Evolutionary conservation across 73 alveolate genomes (phyloP).

Genomic region (Halteria grandinella): DNA sequence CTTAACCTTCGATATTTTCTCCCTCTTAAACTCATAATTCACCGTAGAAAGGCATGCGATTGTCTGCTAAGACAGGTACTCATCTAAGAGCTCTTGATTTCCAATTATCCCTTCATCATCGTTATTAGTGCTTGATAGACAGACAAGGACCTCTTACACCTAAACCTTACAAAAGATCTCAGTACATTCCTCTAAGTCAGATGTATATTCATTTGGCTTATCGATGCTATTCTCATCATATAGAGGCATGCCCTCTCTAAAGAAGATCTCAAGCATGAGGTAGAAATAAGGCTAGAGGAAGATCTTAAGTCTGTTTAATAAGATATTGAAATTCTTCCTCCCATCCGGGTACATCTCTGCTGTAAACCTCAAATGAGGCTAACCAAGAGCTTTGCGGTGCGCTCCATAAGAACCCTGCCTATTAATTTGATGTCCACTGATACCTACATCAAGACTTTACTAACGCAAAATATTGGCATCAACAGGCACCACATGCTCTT

Average conservation of each 20-base stretch:
- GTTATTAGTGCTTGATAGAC: too few species aligned
- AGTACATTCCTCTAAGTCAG: conserved; percentile 27
- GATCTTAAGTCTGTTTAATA: conserved; percentile 18
- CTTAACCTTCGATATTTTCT: conserved; percentile 21
- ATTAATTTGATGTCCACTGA: too few species aligned
- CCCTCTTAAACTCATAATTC: conserved; percentile 47
- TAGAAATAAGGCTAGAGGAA: conserved; percentile 55
- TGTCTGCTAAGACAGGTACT: neutral
- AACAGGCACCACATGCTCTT: neutral
- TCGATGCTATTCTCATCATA: conserved; percentile 40
- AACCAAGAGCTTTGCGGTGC: too few species aligned
- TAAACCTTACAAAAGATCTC: neutral
- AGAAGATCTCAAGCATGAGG: conserved; percentile 54
- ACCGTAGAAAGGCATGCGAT: conserved; percentile 17
- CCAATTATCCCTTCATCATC: too few species aligned
- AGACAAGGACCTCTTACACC: conserved; percentile 10
- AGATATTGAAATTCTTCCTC: conserved; percentile 31
- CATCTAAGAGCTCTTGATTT: too few species aligned
- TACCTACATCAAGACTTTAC: too few species aligned
- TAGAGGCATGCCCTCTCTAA: conserved; percentile 57
- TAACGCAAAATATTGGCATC: too few species aligned
- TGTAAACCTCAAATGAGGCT: too few species aligned
- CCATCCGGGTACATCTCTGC: conserved; percentile 51
- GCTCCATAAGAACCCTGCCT: too few species aligned
- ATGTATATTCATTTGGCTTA: conserved; percentile 34